Percentiles rank a stretch among this genome's conserved stretches.
phyloP scores from a whole-genome alignment of 768 basidiomycete species.

The Udeniomyces megalosporus region DNA sequence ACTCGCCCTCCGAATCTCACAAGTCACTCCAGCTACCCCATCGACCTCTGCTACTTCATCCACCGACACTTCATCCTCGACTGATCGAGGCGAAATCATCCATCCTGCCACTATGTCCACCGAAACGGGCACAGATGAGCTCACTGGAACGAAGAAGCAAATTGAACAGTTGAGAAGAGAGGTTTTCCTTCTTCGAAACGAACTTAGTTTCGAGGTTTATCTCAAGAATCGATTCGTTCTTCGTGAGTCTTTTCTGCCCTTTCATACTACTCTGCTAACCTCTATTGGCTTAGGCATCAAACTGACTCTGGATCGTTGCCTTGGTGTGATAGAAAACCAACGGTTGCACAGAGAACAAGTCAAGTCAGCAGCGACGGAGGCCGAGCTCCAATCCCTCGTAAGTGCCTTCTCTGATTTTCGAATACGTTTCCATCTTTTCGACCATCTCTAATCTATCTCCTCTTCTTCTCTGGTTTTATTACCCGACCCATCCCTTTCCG shows the following conservation, averaged over 20 bases:
- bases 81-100: too few species aligned
- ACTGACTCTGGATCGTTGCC: neutral
- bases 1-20: neutral
- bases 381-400: neutral
- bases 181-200: conserved; percentile 1
- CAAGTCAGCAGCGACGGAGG: neutral
- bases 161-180: neutral
- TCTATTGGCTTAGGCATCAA: too few species aligned
- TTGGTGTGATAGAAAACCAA: neutral
- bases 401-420: neutral
- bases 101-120: too few species aligned
- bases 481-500: too few species aligned
- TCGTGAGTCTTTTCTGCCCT: neutral
- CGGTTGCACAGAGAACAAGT: neutral
- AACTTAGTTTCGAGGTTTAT: conserved; percentile 7
- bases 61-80: too few species aligned
- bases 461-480: too few species aligned
- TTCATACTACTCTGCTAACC: too few species aligned
- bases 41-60: too few species aligned
- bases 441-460: too few species aligned
- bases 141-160: neutral
- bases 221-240: conserved; percentile 1
- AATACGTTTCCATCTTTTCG: neutral
- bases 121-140: too few species aligned
- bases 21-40: neutral